A percentile compares a stretch with the other conserved stretches of the same genome.
Conservation (phyloP, 2,329 filamentous ascomycete species). For the Fusarium odoratissimum region DNA sequence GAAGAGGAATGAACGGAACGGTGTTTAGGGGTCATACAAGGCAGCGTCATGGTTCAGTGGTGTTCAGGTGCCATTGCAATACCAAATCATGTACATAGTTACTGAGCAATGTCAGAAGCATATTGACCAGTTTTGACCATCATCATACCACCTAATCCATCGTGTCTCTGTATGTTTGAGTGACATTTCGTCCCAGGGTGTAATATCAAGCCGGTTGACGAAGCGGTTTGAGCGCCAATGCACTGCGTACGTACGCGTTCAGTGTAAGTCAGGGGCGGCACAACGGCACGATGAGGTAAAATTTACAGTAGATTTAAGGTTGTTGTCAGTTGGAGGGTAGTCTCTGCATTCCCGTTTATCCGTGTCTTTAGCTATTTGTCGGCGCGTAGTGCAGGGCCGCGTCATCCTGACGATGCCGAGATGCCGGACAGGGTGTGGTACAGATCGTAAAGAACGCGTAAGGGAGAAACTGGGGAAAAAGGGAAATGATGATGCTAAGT, state of each 20-base stretch:
- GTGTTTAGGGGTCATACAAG: conserved; percentile 27
- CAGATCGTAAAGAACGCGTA: neutral
- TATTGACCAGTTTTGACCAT: conserved; percentile 14
- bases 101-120: conserved; percentile 27
- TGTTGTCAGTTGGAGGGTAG: conserved; percentile 11
- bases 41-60: conserved; percentile 14
- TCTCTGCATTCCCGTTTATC: conserved; percentile 19
- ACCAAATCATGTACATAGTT: conserved; percentile 35
- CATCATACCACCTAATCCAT: neutral
- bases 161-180: neutral
- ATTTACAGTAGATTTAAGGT: conserved; percentile 15
- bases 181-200: conserved; percentile 17
- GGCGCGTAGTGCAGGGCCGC: conserved; percentile 40
- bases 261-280: conserved; percentile 10
- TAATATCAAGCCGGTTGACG: neutral
- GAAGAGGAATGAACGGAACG: conserved; percentile 28
- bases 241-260: conserved; percentile 4
- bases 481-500: neutral
- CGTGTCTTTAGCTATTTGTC: conserved; percentile 5
- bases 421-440: conserved; percentile 29
- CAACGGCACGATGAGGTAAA: conserved; percentile 9
- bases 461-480: conserved; percentile 3
- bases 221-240: neutral
- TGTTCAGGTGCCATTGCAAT: conserved; percentile 29
- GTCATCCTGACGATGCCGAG: conserved; percentile 40